Evolutionary conservation across 2,329 filamentous ascomycete species (phyloP).

Genomic region (Penicillium sp.): DNA sequence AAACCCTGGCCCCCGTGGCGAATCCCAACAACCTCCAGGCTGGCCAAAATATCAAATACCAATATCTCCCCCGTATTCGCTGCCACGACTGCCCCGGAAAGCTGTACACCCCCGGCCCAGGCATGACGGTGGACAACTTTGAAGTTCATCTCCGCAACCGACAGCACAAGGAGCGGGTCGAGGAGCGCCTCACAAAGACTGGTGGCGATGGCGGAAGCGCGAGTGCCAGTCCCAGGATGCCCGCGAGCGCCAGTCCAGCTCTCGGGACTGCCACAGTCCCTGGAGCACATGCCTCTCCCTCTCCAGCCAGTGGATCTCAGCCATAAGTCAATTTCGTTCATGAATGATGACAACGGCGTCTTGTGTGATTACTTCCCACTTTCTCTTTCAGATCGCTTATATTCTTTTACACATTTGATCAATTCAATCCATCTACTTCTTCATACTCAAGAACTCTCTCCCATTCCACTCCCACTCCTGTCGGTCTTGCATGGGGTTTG

Average conservation of each 20-base stretch:
- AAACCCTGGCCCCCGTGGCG: conserved; percentile 64
- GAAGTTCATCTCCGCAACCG: conserved; percentile 88
- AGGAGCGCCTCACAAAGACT: conserved; percentile 45
- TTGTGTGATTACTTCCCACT: conserved; percentile 7
- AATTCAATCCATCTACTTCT: conserved; percentile 4
- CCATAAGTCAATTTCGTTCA: conserved; percentile 16
- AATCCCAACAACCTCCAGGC: conserved; percentile 52
- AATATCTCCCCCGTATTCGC: conserved; percentile 83
- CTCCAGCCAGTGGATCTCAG: conserved; percentile 13
- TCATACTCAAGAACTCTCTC: conserved; percentile 3
- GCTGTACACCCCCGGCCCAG: conserved; percentile 85
- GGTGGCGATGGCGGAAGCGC: conserved; percentile 14
- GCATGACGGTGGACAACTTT: conserved; percentile 82
- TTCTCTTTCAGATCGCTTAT: conserved; percentile 17
- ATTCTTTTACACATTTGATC: conserved; percentile 13
- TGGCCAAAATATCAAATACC: conserved; percentile 66
- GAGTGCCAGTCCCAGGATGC: conserved; percentile 12
- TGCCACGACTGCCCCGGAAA: conserved; percentile 93
- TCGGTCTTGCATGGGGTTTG: conserved; percentile 19
- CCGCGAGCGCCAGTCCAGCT: conserved; percentile 19
- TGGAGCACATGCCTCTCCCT: conserved; percentile 9
- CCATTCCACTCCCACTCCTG: neutral
- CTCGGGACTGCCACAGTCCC: neutral
- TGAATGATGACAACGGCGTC: conserved; percentile 22
- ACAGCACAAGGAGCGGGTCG: conserved; percentile 71